Conservation (phyloP, 148 eudicot species). For the Pouteria glomerata region DNA sequence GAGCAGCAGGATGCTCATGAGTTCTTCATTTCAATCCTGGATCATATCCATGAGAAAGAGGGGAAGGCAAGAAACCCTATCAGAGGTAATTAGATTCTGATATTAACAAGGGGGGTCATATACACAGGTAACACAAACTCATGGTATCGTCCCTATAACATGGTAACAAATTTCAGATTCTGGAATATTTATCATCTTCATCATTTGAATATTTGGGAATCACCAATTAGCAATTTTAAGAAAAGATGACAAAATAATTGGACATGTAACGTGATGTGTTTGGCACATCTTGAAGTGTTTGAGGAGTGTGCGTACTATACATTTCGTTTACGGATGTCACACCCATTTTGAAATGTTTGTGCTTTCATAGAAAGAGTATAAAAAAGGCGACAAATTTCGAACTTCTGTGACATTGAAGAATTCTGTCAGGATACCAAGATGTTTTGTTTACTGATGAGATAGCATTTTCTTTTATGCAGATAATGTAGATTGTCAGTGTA, state of each 20-base stretch:
- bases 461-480: constrained; percentile 31
- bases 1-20: constrained; percentile 86
- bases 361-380: not conserved
- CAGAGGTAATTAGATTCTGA: constrained; percentile 23
- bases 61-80: constrained; percentile 30
- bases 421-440: not conserved
- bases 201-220: not conserved
- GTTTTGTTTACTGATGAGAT: not conserved
- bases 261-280: too few species aligned
- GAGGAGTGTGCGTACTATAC: too few species aligned
- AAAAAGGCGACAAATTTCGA: not conserved
- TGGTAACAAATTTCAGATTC: not conserved
- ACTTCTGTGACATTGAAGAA: not conserved
- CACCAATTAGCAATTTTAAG: too few species aligned
- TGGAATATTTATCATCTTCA: not conserved
- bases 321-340: too few species aligned
- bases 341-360: too few species aligned
- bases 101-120: not conserved
- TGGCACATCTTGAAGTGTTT: too few species aligned
- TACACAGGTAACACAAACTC: not conserved
- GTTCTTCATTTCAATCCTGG: constrained; percentile 64
- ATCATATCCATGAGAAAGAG: constrained; percentile 62
- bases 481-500: constrained; percentile 59
- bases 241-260: too few species aligned
- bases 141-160: not conserved